Evolutionary conservation across 768 basidiomycete species (phyloP), one percentile per base, ranked within the genome.

Genomic region (Rhizopogon vinicolor): DNA sequence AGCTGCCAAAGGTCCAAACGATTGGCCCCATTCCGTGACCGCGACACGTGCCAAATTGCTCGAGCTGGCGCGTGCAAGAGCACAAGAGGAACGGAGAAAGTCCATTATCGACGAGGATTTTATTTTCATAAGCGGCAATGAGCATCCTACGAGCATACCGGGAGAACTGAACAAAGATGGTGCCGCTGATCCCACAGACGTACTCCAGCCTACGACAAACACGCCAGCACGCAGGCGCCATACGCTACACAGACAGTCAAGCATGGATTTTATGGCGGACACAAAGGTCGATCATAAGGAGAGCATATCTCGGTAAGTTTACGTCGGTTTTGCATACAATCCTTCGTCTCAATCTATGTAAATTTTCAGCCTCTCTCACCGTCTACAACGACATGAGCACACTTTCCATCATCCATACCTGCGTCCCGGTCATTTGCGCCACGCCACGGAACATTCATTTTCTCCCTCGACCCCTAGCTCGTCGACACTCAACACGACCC

Each of bases 11-110:
- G 89, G 87, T 5, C 80, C 86, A 13, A 69, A 75, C 33, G 89
- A 89, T 54, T 93, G 91, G 91, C 87, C 88, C 1, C 89, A 93
- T 63, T 90, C 91, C 22, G 64, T 89, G 46, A 87, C 88, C 52
- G 83, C 88, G 39, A 93, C 91, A 8, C 89, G 91, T 58, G 77
- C 83, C 63, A 92, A 91, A 69, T 82, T 93, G 48, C 80, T 91
- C 60, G 88, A 92, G 59, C 76, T 93, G 39, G 83, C 87, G n/a
- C 86, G 86, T 57, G 61, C 68, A 37, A 84, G 82, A 55, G 85
- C 82, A 19, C 82, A 81, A 60, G 86, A 86, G 63, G 58, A 65
- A 57, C 69, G 72, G 50, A 77, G 73, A 54, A 75, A 69, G 55
- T 67, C 69, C 41, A 65, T 75, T 56, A 75, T 76, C 40, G 72